phyloP scores from a whole-genome alignment of 192 early-diverging fungal genomes.

The Gigaspora rosea region DNA sequence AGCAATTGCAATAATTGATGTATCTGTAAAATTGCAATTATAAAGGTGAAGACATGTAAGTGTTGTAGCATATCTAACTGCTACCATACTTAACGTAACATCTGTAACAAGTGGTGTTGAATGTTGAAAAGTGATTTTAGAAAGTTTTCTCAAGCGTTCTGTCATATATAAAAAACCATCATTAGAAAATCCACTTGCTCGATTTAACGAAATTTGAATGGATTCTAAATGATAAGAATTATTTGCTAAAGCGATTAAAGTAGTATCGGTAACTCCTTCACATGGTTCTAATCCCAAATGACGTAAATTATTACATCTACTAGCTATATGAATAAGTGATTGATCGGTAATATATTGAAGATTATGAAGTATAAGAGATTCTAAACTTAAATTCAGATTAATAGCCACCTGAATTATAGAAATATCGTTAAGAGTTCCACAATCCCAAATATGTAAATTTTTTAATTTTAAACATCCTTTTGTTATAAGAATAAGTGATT shows the following conservation, averaged over 20 bases:
- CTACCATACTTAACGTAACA: slow-evolving; percentile 14
- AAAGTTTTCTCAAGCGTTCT: slow-evolving; percentile 7
- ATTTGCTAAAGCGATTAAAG: slow-evolving; percentile 19
- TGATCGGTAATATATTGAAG: slow-evolving; percentile 16
- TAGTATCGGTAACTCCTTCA: slow-evolving; percentile 16
- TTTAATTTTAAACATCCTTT: slow-evolving; percentile 15
- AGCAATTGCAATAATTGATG: not conserved
- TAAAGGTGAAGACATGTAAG: slow-evolving; percentile 28
- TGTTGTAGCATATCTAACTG: not conserved
- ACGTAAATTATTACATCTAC: slow-evolving; percentile 15
- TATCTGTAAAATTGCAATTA: slow-evolving; percentile 28
- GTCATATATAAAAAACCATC: slow-evolving; percentile 15
- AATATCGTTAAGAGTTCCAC: not conserved
- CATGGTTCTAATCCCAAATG: slow-evolving; percentile 27
- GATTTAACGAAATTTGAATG: slow-evolving; percentile 9
- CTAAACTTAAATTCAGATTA: slow-evolving; percentile 12
- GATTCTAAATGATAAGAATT: slow-evolving; percentile 19
- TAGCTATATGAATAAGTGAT: slow-evolving; percentile 16
- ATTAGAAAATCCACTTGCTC: slow-evolving; percentile 15
- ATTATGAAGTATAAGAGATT: slow-evolving; percentile 29
- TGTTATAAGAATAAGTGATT: slow-evolving; percentile 13
- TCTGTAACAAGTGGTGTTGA: slow-evolving; percentile 18
- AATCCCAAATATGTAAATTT: slow-evolving; percentile 32
- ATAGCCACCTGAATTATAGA: not conserved
- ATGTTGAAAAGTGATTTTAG: slow-evolving; percentile 14